Base-by-base conservation (phyloP, 805 yeast species). In the Candida boidinii region DNA sequence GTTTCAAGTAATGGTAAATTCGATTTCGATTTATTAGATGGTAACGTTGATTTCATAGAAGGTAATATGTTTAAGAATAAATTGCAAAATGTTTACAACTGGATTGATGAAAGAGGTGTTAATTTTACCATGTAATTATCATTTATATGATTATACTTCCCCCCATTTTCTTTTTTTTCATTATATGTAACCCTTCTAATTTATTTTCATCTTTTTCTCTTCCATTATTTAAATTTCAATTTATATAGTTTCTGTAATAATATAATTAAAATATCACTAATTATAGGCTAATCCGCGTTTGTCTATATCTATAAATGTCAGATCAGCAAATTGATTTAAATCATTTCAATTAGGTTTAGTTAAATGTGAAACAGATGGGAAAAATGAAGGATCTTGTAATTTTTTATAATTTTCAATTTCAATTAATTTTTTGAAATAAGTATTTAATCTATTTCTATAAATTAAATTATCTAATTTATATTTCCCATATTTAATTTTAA, bases 51-150 rank as follows among this genome's bases (percentile, higher is more conserved):
- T 37, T 73, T 84, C 29, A 44, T 73, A 1, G 76, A 73, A 7
- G 96, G 96, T 2, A 80, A 88, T 42, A 81, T 82, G 3, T 57
- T 64, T 48, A 58, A 60, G 12, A 42, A 40, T 12, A 70, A 78
- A 21, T 57, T 70, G 23, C 68, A 60, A 4, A 58, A 59, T 14
- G 82, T 95, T 86, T 73, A 69, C 41, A 68, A 76, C 41, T 88
- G 95, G 95, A 64, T 88, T 22, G 79, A 76, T 41, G 88, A 79
- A 51, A 68, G 72, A 44, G 79, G 79, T 11, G 81, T 78, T 18
- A 82, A 82, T 41, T 63, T 34, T 35, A 28, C 17, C 12, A n/a
- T 27, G 17, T 21, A 21, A 8, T 22, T 26, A 31, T 28, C 13
- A 9, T 18, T 16, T 27, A 17, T 33, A 25, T 18, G 23, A 14